These are phyloP conservation scores for Nemania diffusa DNA, from an alignment of 2,329 filamentous ascomycete genomes.

Conservation along the genomic window DNA sequence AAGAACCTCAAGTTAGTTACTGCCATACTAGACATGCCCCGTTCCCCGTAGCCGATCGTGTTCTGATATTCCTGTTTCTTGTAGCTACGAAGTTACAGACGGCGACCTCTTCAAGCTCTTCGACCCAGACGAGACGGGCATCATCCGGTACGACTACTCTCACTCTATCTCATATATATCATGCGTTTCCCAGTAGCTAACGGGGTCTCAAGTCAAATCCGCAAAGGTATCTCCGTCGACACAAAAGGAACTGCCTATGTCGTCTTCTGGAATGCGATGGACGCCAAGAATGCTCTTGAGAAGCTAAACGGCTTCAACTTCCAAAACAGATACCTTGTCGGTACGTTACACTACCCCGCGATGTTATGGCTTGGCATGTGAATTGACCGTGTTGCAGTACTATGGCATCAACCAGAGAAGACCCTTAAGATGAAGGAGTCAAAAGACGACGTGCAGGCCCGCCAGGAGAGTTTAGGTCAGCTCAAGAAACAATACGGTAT, in stretches of 20 bases:
- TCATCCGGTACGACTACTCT: constrained; percentile 46
- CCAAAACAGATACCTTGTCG: constrained; percentile 98
- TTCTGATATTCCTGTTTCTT: constrained; percentile 34
- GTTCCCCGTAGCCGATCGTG: neutral
- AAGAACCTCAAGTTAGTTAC: constrained; percentile 94
- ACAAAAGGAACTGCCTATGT: constrained; percentile 99
- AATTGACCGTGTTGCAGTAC: constrained; percentile 54
- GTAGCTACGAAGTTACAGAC: constrained; percentile 96
- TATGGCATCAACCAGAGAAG: constrained; percentile 74
- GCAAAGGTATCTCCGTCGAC: constrained; percentile 95
- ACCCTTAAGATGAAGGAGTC: constrained; percentile 87
- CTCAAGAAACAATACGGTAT: constrained; percentile 98
- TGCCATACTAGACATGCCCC: neutral
- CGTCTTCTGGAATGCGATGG: constrained; percentile 99
- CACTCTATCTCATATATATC: neutral
- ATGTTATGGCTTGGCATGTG: constrained; percentile 13
- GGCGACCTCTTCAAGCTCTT: constrained; percentile 99
- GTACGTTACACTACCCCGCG: constrained; percentile 64
- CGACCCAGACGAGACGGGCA: constrained; percentile 55
- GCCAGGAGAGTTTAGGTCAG: constrained; percentile 97
- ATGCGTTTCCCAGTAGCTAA: constrained; percentile 36
- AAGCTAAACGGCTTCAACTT: constrained; percentile 99
- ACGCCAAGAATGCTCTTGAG: constrained; percentile 98
- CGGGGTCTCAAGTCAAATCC: constrained; percentile 79
- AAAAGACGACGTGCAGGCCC: constrained; percentile 92